These are phyloP conservation scores for Suillus bovinus DNA, from an alignment of 768 basidiomycete species.

Conservation along the genomic window DNA sequence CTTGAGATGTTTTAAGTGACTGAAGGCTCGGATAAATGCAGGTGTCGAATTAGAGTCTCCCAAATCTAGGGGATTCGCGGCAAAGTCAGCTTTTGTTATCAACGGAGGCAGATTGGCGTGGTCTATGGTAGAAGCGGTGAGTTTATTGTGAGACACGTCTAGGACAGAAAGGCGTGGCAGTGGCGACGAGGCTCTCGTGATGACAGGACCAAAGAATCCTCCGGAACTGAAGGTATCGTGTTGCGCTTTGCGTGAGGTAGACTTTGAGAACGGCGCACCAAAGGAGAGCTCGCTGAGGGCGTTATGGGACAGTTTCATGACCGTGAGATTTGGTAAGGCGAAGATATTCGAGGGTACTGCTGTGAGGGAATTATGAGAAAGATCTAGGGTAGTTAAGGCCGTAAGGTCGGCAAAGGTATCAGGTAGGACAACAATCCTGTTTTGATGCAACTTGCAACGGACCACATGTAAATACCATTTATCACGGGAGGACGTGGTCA, in stretches of 20 bases:
- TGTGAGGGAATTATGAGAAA: conserved; percentile 71
- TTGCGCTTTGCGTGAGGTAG: conserved; percentile 20
- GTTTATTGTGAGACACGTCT: conserved; percentile 67
- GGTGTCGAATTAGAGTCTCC: conserved; percentile 24
- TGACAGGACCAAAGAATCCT: conserved; percentile 63
- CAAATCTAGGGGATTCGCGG: conserved; percentile 62
- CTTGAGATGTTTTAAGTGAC: conserved; percentile 50
- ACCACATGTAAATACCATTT: conserved; percentile 1
- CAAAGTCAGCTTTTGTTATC: conserved; percentile 61
- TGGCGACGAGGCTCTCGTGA: conserved; percentile 62
- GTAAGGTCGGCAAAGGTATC: conserved; percentile 68
- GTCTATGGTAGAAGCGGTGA: conserved; percentile 58
- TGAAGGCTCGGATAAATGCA: conserved; percentile 46
- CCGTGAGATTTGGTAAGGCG: conserved; percentile 64
- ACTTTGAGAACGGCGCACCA: conserved; percentile 50
- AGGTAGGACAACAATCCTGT: conserved; percentile 63
- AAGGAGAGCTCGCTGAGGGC: conserved; percentile 60
- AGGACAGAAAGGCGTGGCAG: conserved; percentile 66
- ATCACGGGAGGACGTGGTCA: neutral
- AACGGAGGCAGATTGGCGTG: conserved; percentile 48
- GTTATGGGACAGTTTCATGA: conserved; percentile 75
- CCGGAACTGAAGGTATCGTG: conserved; percentile 37
- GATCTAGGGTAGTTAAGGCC: conserved; percentile 63
- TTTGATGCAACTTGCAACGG: conserved; percentile 64
- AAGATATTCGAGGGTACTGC: conserved; percentile 65